phyloP scores from a whole-genome alignment of 768 basidiomycete species.

The Tephrocybe sp. region DNA sequence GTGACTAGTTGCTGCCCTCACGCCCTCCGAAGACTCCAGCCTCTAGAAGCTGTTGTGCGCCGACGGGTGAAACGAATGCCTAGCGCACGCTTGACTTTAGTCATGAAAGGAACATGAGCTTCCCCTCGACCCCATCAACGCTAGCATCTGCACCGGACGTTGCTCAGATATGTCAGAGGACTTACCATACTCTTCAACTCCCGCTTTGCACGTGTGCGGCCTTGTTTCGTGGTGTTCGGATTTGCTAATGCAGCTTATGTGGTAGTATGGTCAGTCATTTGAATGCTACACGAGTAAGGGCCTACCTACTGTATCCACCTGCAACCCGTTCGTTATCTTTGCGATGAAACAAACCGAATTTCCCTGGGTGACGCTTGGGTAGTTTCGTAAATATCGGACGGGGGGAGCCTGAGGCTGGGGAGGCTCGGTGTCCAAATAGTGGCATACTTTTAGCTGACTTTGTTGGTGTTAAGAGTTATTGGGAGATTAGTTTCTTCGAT shows the following conservation, averaged over 20 bases:
- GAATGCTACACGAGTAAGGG: background rate
- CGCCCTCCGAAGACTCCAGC: background rate
- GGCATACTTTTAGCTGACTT: constrained; percentile 10
- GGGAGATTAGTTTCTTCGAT: too few species aligned
- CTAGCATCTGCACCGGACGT: background rate
- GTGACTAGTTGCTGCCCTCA: too few species aligned
- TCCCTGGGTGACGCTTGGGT: background rate
- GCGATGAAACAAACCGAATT: constrained; percentile 29
- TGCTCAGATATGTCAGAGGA: background rate
- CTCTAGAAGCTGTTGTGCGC: background rate
- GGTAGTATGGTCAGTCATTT: background rate
- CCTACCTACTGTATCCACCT: constrained; percentile 44
- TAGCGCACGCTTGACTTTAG: constrained; percentile 49
- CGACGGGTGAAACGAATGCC: constrained; percentile 43
- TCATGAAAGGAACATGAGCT: constrained; percentile 50
- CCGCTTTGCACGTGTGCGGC: constrained; percentile 44
- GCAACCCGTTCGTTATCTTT: constrained; percentile 46
- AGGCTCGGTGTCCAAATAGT: constrained; percentile 22
- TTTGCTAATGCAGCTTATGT: constrained; percentile 50
- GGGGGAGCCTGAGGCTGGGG: too few species aligned
- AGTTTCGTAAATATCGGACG: background rate
- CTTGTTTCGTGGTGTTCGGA: constrained; percentile 46
- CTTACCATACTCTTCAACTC: constrained; percentile 47
- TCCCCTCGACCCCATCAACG: constrained; percentile 41
- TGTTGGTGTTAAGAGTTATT: background rate